Percentiles rank a stretch among this genome's conserved stretches.
Conservation (phyloP, 2,329 filamentous ascomycete species). For the Ceratocystis smalleyi region DNA sequence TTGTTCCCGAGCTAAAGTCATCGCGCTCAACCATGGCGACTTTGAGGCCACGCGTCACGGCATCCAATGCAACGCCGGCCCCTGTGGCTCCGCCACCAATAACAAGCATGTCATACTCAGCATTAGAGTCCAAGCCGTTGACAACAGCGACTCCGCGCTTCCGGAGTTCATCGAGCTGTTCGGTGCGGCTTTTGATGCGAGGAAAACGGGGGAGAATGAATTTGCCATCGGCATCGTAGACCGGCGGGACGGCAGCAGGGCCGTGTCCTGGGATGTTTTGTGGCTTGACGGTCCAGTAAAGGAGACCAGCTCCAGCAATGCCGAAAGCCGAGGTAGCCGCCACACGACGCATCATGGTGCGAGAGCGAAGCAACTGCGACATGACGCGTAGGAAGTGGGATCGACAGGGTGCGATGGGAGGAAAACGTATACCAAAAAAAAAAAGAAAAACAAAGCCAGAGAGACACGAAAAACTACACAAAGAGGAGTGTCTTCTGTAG, state of each 20-base stretch:
- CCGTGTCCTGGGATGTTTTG: slow-evolving; percentile 57
- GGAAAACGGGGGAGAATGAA: slow-evolving; percentile 54
- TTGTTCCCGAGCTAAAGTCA: slow-evolving; percentile 59
- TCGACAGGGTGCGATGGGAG: background rate
- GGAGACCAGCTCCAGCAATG: slow-evolving; percentile 30
- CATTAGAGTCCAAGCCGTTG: slow-evolving; percentile 19
- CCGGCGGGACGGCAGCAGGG: slow-evolving; percentile 52
- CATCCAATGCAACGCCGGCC: slow-evolving; percentile 55
- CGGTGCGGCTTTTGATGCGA: slow-evolving; percentile 42
- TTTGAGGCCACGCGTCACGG: slow-evolving; percentile 53
- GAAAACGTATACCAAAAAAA: background rate
- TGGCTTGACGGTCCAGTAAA: slow-evolving; percentile 46
- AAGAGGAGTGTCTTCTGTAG: background rate
- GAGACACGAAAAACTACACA: background rate
- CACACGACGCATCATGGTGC: slow-evolving; percentile 27
- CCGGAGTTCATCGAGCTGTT: slow-evolving; percentile 48
- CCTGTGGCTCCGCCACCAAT: slow-evolving; percentile 60
- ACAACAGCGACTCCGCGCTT: slow-evolving; percentile 24
- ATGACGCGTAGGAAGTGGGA: background rate
- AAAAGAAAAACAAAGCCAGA: background rate
- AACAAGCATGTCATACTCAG: slow-evolving; percentile 52
- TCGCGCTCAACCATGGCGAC: slow-evolving; percentile 58
- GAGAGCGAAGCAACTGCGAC: slow-evolving; percentile 15
- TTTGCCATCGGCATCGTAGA: slow-evolving; percentile 50
- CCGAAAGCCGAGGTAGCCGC: slow-evolving; percentile 30